Evolutionary conservation across 306 rosid genomes (phyloP), one percentile per base, ranked within the genome.

Genomic region (Corylus americana): DNA sequence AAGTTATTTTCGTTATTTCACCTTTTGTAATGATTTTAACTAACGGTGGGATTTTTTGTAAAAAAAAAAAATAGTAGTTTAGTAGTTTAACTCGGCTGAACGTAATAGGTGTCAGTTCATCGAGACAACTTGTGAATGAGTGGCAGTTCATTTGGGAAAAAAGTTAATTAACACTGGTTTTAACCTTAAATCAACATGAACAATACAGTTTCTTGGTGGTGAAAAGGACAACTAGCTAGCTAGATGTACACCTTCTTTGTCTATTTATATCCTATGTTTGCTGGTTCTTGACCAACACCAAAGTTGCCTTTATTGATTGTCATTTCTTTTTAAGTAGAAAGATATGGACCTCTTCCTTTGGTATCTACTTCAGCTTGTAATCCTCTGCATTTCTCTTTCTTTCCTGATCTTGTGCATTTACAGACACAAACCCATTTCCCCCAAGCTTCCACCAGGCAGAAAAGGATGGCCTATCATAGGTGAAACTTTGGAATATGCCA

Each of bases 401-500:
- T 10, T 64, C 11, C 22, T 22, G 22, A 8, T 64, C 45, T 9
- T 64, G 11, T 4, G 8, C 11, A 31, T 64, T 29, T 64, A 13
- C 31, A 35, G 11, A 64, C 47, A 1, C 0, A 64, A 64, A 3
- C 14, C 70, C 4, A 31, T 18, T 35, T 18, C 10, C 9, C 8
- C 12, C 45, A 22, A 22, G 22, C 22, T 22, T 22, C 22, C 22
- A 22, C 22, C 70, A 6, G 70, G 70, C 13, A 64, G 18, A 64
- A 64, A 64, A 18, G 70, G 70, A 31, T 64, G 70, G 70, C 48
- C 70, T 0, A 35, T 64, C 22, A 64, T 64, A 12, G 70, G 70
- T 0, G 70, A 64, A 35, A 35, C 47, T 2, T 37, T 64, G 70
- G 70, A 64, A 64, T 64, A 12, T 35, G 45, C 47, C 8, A 16